Base-by-base conservation (phyloP, 768 basidiomycete species). In the Tylopilus sp. region DNA sequence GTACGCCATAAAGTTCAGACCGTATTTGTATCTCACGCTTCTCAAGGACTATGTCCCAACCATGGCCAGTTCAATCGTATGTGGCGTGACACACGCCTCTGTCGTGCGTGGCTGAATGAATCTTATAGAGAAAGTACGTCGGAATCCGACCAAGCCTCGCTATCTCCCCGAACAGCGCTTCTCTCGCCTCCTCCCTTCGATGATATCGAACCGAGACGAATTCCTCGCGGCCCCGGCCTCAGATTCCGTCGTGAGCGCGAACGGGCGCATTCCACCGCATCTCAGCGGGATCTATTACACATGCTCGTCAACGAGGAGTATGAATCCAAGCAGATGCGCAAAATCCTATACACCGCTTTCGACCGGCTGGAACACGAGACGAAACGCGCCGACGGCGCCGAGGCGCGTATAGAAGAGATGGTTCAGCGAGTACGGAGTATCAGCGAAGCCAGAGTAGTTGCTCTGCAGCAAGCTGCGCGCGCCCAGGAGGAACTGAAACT, bases 401-500 rank as follows among this genome's bases (percentile, higher is more conserved):
- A 75, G 37, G 47, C 47, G 21, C 69, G 71, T 33, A 60, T 73
- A 2, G 60, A 67, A 12, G 72, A 68, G 6, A 60, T 67, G 21
- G 40, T 72, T 17, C 62, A 63, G 38, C 62, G 65, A 7, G 63
- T 63, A 6, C 65, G 63, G 4, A 57, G 63, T 28, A 61, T 74
- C 50, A 69, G 70, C 22, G 69, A 74, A 3, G 69, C 70, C 2
- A 60, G 69, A 10, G 22, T 65, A 2, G 9, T 54, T 57, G 73
- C 58, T 47, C 67, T 63, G 58, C 62, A 71, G 40, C 67, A 68
- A 17, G 65, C 67, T 2, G 41, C 57, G 12, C 63, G 63, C 28
- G 65, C 71, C 12, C 72, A 72, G 45, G 76, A 82, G 29, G 84
- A 86, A 55, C 61, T 85, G 42, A 68, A 71, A 44, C 48, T 83